phyloP scores from a whole-genome alignment of 176 grass and related monocot genomes.

The Melocanna baccifera region DNA sequence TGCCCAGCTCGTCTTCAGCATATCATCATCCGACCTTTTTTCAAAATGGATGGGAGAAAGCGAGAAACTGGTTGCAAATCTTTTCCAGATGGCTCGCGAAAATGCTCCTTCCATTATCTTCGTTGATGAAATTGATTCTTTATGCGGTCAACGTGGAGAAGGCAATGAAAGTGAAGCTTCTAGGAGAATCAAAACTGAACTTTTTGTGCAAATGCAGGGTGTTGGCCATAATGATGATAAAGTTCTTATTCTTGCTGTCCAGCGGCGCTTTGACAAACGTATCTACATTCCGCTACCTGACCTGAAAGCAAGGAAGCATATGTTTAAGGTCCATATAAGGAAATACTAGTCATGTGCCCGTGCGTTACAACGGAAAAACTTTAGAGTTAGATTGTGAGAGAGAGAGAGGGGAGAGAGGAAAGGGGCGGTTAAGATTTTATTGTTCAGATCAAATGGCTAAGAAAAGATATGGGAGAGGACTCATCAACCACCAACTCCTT shows the following conservation, averaged over 20 bases:
- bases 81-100: conserved; percentile 97
- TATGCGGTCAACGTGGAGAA: conserved; percentile 92
- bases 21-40: conserved; percentile 98
- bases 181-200: conserved; percentile 96
- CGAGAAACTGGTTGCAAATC: conserved; percentile 91
- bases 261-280: conserved; percentile 90
- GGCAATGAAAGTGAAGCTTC: conserved; percentile 98
- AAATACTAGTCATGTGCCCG: too few species aligned
- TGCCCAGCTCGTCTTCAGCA: too few species aligned
- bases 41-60: conserved; percentile 99
- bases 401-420: too few species aligned
- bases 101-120: conserved; percentile 97
- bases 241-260: conserved; percentile 92
- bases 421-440: too few species aligned
- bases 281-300: conserved; percentile 99
- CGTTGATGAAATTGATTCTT: conserved; percentile 97
- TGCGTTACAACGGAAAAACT: too few species aligned
- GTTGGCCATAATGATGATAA: conserved; percentile 98
- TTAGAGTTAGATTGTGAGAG: too few species aligned
- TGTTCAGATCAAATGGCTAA: too few species aligned
- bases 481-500: too few species aligned
- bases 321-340: conserved; percentile 99
- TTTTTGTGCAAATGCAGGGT: conserved; percentile 99
- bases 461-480: too few species aligned
- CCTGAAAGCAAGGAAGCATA: conserved; percentile 89